These are phyloP conservation scores for Botrytis paeoniae DNA, from an alignment of 2,329 filamentous ascomycete genomes.

Conservation along the genomic window DNA sequence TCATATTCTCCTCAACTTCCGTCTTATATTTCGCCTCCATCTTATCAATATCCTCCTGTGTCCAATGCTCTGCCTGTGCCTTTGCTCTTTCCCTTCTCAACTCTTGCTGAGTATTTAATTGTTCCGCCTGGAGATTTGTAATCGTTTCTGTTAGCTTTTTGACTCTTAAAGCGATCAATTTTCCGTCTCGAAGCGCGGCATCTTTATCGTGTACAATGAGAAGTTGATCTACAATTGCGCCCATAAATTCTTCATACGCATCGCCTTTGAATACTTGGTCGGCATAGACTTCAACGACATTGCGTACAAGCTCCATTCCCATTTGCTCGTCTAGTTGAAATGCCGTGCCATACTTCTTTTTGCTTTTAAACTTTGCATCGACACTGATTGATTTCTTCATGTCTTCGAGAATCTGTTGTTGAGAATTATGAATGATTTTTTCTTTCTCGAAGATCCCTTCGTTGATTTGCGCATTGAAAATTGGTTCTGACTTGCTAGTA, in stretches of 20 bases:
- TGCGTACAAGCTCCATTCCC: background rate
- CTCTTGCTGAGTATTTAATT: background rate
- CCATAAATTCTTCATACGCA: background rate
- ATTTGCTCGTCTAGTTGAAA: background rate
- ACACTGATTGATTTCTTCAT: background rate
- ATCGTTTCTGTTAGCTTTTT: background rate
- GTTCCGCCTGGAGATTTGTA: background rate
- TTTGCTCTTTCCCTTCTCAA: background rate
- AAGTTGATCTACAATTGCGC: background rate
- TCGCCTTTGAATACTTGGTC: background rate
- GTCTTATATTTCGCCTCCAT: background rate
- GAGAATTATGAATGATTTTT: background rate
- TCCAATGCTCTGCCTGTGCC: background rate
- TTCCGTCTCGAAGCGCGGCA: background rate
- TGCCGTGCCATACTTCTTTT: background rate
- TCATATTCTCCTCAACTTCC: background rate
- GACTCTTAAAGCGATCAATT: background rate
- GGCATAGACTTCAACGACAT: background rate
- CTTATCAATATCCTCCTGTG: background rate
- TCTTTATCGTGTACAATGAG: background rate
- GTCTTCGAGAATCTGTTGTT: background rate
- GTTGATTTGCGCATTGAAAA: background rate
- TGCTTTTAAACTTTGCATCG: background rate
- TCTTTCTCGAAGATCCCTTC: background rate
- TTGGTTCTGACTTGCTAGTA: too few relatives aligned